A percentile compares a stretch with the other conserved stretches of the same genome.
These are phyloP conservation scores for Gentiana straminea DNA, from an alignment of 257 asterid species.

Conservation along the genomic window DNA sequence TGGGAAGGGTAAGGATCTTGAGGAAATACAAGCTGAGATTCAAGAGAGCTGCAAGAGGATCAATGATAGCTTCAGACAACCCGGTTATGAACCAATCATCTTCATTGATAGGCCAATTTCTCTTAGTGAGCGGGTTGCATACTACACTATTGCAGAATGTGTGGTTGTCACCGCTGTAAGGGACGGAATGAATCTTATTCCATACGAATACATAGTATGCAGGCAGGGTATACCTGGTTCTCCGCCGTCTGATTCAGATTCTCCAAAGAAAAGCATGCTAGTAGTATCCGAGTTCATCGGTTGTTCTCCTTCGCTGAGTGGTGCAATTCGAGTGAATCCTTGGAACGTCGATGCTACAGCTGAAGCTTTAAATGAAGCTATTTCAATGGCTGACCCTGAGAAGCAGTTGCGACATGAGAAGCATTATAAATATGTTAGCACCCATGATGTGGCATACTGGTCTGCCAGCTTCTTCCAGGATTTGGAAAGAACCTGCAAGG, in stretches of 20 bases:
- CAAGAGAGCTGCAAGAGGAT: conserved; percentile 24
- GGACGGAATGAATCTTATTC: conserved; percentile 48
- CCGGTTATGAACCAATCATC: conserved; percentile 41
- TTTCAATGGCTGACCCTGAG: conserved; percentile 36
- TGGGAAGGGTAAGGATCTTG: conserved; percentile 44
- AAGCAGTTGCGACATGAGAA: conserved; percentile 46
- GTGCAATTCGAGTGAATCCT: conserved; percentile 43
- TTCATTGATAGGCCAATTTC: conserved; percentile 31
- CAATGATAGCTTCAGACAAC: conserved; percentile 28
- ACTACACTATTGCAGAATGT: conserved; percentile 36
- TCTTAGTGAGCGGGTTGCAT: conserved; percentile 38
- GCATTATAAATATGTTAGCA: conserved; percentile 41
- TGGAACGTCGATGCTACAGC: conserved; percentile 44
- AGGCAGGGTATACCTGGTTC: conserved; percentile 30
- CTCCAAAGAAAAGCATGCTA: conserved; percentile 33
- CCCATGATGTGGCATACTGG: conserved; percentile 49
- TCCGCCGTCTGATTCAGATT: conserved; percentile 15
- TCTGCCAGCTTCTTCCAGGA: conserved; percentile 43
- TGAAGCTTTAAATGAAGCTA: conserved; percentile 35
- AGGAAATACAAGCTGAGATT: conserved; percentile 37
- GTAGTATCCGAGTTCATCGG: conserved; percentile 48
- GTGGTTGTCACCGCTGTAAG: conserved; percentile 42
- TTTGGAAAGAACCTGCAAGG: conserved; percentile 40
- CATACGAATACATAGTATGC: conserved; percentile 34
- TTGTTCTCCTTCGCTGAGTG: conserved; percentile 47